Percentiles rank a stretch among this genome's conserved stretches.
These are phyloP conservation scores for Umbelopsis sp. DNA, from an alignment of 371 early-diverging fungal genomes.

Conservation along the genomic window DNA sequence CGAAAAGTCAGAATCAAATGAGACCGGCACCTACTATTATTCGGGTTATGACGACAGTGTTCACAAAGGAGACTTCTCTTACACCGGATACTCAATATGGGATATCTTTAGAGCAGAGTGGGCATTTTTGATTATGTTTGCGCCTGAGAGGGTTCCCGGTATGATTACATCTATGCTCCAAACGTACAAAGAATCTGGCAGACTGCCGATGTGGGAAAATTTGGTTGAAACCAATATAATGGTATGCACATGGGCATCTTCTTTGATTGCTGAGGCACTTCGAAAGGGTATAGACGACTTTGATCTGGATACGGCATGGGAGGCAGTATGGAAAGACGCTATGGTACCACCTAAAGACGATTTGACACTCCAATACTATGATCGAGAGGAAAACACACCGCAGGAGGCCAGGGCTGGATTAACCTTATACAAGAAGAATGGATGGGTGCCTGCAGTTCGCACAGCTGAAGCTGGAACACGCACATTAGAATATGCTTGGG, in stretches of 20 bases:
- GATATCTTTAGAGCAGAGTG: constrained; percentile 10
- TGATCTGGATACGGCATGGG: neutral
- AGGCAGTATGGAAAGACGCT: constrained; percentile 4
- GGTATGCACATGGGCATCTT: constrained; percentile 5
- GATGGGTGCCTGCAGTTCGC: neutral
- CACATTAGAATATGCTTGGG: constrained; percentile 11
- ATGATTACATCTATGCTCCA: constrained; percentile 9
- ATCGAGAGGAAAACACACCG: neutral
- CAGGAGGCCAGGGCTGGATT: constrained; percentile 2
- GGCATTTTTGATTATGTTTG: constrained; percentile 7
- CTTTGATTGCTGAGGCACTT: constrained; percentile 7
- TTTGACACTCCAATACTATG: neutral
- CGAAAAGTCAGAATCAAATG: constrained; percentile 6
- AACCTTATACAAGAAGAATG: constrained; percentile 7
- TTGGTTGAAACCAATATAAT: constrained; percentile 9
- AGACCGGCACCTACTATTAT: constrained; percentile 4
- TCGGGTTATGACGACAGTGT: constrained; percentile 6
- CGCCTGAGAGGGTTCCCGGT: neutral
- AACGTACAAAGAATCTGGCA: neutral
- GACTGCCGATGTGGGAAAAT: constrained; percentile 8
- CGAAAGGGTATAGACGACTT: constrained; percentile 4
- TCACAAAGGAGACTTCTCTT: neutral
- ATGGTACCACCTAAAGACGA: constrained; percentile 10
- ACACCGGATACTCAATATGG: constrained; percentile 9
- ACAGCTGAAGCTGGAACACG: constrained; percentile 8